phyloP scores from a whole-genome alignment of 2,329 filamentous ascomycete genomes.

The Aspergillus proliferans region DNA sequence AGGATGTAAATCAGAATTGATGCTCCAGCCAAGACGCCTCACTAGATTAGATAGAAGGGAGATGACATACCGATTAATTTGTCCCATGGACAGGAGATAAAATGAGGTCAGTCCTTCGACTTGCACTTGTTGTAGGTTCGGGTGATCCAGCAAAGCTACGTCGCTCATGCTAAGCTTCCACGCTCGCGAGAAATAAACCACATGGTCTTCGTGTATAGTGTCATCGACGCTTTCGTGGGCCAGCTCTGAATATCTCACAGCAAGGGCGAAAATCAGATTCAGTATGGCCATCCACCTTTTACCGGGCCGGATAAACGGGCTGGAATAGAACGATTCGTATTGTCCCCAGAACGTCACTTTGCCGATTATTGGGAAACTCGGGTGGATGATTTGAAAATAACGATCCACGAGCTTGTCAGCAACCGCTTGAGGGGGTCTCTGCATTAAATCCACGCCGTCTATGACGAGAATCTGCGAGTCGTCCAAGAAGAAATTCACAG shows the following conservation, averaged over 20 bases:
- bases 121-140: constrained; percentile 40
- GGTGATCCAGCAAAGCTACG: constrained; percentile 32
- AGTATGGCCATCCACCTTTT: constrained; percentile 38
- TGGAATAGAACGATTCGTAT: constrained; percentile 31
- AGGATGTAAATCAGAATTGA: not conserved
- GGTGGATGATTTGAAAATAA: constrained; percentile 37
- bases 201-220: constrained; percentile 26
- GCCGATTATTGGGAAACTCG: constrained; percentile 38
- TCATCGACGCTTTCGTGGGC: constrained; percentile 20
- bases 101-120: constrained; percentile 37
- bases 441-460: constrained; percentile 30
- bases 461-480: constrained; percentile 29
- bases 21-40: not conserved
- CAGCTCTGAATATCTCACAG: constrained; percentile 30
- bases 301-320: constrained; percentile 27
- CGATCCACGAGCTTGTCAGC: constrained; percentile 35
- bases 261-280: constrained; percentile 42
- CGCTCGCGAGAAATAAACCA: constrained; percentile 39
- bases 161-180: constrained; percentile 35
- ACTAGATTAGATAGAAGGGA: not conserved
- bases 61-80: constrained; percentile 36
- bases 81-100: constrained; percentile 34
- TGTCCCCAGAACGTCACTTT: constrained; percentile 34
- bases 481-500: constrained; percentile 35
- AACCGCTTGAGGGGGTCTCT: constrained; percentile 30